Base-by-base conservation (phyloP, 768 basidiomycete species). In the Mycena rosella region DNA sequence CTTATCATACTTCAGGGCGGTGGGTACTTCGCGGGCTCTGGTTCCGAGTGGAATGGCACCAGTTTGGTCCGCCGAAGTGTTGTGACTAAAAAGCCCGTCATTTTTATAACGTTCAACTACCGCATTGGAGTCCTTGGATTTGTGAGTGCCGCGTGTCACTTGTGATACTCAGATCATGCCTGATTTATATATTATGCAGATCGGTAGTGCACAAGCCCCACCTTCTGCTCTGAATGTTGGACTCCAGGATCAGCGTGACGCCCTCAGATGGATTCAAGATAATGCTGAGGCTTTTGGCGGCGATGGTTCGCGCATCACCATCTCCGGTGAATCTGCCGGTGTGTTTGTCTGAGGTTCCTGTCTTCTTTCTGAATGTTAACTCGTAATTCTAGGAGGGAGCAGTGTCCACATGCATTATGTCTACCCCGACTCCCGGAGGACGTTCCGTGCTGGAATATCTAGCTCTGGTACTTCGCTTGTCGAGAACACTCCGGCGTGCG, bases 281-380 rank as follows among this genome's bases (percentile, higher is more conserved):
- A 63, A 55, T 18, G 62, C 62, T 7, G 44, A 24, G 17, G 53
- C 53, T 4, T 63, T 63, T 38, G 62, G 62, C 24, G 53, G 62
- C 30, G 45, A 63, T 27, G 62, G 53, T 18, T 63, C 62, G 45
- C 62, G 62, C 30, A 63, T 63, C 44, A 63, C 62, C 24, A 63
- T 63, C 45, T 36, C 53, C 0, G n/a, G n/a, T n/a, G n/a, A 34
- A 34, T 34, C 32, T 34, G 32, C 32, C 32, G 32, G 32, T 34
- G 11, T 11, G 32, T n/a, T 34, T 34, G 11, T 34, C 32, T 34
- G 32, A 34, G 6, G 32, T n/a, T 11, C 32, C 32, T 11, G 11
- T 34, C 32, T 5, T 34, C 11, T 34, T 34, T 34, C 5, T 34
- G 32, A 34, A 34, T 11, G 11, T 11, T 34, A 34, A 34, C 32